Evolutionary conservation across 257 asterid species (phyloP), one percentile per base, ranked within the genome.

Genomic region (Petunia axillaris): DNA sequence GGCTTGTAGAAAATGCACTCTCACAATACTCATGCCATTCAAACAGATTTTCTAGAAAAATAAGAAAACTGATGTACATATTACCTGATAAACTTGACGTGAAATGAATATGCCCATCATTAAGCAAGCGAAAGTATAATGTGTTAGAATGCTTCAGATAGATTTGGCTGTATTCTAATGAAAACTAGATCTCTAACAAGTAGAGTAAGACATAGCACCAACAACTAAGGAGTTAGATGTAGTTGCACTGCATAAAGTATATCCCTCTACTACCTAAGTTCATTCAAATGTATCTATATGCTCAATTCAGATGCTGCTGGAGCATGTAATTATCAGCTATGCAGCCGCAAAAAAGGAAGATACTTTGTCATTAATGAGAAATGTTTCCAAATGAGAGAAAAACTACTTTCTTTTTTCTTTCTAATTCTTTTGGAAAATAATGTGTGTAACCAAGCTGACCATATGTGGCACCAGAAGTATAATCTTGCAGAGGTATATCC

Each of bases 391-490:
- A 44, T 44, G 58, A 3, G 16, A 44, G 15, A 14, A 52, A 11
- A 52, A 0, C 15, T 2, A 52, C 57, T 10, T 52, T 52, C 57
- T 52, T 52, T 52, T 52, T 52, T 25, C 25, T 25, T 25, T 25
- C 25, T 9, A 14, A 52, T 52, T 52, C 57, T 8, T 52, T 10
- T 9, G 14, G 11, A 52, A 52, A 52, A 52, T 14, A 52, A 37
- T 43, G 15, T n/a, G 55, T 46, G 57, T n/a, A 40, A 16, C 41
- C 25, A 70, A 44, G 76, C 41, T 70, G 76, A 16, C 76, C 58
- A 70, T 16, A 16, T 70, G 58, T 4, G 4, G 41, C 76, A 70
- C 76, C 58, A 43, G 58, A 44, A 68, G 76, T 16, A 70, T 46
- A 70, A 70, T 70, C 58, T 70, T 41, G 2, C 71, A 70, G 16